phyloP scores from a whole-genome alignment of 2,329 filamentous ascomycete genomes.

The Penicillium psychrosexuale region DNA sequence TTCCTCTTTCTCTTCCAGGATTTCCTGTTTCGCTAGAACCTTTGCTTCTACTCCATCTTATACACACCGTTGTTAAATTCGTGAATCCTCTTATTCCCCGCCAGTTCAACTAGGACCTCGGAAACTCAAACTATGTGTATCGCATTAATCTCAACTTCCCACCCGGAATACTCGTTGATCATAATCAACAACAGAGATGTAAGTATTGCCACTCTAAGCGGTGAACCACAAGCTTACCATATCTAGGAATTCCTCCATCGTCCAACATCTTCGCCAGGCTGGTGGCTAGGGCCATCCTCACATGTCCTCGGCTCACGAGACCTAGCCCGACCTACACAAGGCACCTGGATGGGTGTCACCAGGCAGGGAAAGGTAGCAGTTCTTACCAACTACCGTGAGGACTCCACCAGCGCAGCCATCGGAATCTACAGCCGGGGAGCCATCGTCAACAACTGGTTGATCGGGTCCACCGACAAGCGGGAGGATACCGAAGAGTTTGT shows the following conservation, averaged over 20 bases:
- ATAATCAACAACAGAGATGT: slow-evolving; percentile 75
- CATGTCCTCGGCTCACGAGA: slow-evolving; percentile 62
- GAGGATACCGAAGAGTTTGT: slow-evolving; percentile 53
- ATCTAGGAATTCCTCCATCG: slow-evolving; percentile 60
- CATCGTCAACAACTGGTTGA: slow-evolving; percentile 60
- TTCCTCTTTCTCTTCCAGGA: background rate
- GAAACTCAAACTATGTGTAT: slow-evolving; percentile 65
- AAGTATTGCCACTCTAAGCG: slow-evolving; percentile 11
- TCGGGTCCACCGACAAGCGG: slow-evolving; percentile 38
- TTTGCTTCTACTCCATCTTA: background rate
- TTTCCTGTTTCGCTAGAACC: background rate
- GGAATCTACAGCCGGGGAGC: slow-evolving; percentile 54
- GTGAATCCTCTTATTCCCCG: background rate
- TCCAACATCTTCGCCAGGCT: slow-evolving; percentile 57
- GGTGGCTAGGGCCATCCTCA: slow-evolving; percentile 56
- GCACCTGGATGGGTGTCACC: slow-evolving; percentile 64
- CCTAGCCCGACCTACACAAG: slow-evolving; percentile 56
- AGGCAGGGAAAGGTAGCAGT: slow-evolving; percentile 59
- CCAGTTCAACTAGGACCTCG: slow-evolving; percentile 22
- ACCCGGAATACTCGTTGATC: slow-evolving; percentile 72
- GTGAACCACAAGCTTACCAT: slow-evolving; percentile 5
- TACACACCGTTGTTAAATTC: background rate
- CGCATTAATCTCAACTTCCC: slow-evolving; percentile 69
- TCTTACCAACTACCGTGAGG: slow-evolving; percentile 63
- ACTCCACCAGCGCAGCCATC: slow-evolving; percentile 45